A percentile compares a stretch with the other conserved stretches of the same genome.
Conservation (phyloP, 2,329 filamentous ascomycete species). For the Podosphaera xanthii region DNA sequence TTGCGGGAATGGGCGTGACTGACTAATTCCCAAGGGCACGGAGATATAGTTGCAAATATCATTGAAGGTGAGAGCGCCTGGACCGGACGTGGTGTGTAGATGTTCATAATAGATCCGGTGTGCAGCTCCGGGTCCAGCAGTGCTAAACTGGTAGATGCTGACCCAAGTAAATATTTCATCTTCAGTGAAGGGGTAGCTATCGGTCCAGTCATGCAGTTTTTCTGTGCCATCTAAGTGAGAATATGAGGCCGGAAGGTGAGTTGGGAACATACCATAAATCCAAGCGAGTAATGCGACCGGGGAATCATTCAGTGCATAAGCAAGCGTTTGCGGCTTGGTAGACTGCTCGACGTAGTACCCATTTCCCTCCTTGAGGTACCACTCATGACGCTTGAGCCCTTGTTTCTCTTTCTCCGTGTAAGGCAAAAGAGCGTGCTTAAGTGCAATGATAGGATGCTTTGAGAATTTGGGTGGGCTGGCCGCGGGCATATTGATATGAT, state of each 20-base stretch:
- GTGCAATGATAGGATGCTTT: constrained; percentile 30
- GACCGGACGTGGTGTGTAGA: constrained; percentile 18
- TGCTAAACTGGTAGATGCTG: constrained; percentile 48
- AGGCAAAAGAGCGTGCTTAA: constrained; percentile 30
- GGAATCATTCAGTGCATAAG: constrained; percentile 44
- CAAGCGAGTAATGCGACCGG: constrained; percentile 51
- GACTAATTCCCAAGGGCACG: constrained; percentile 21
- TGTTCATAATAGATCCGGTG: constrained; percentile 52
- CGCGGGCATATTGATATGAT: constrained; percentile 36
- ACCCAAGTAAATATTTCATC: constrained; percentile 60
- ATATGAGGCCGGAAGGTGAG: too few species aligned
- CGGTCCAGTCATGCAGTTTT: constrained; percentile 58
- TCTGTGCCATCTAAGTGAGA: constrained; percentile 18
- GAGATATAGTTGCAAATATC: constrained; percentile 8
- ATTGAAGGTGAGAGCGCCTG: constrained; percentile 11
- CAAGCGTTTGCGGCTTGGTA: constrained; percentile 51
- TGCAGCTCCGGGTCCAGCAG: constrained; percentile 43
- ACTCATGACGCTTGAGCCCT: constrained; percentile 24
- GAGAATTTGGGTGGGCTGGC: constrained; percentile 25
- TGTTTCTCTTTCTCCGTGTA: constrained; percentile 27
- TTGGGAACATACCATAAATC: constrained; percentile 32
- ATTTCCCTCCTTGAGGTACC: constrained; percentile 31
- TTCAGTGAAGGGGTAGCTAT: constrained; percentile 48
- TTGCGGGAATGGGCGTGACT: neutral
- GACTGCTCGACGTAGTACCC: constrained; percentile 37